phyloP scores from a whole-genome alignment of 2,329 filamentous ascomycete species.

The Colletotrichum sp. region DNA sequence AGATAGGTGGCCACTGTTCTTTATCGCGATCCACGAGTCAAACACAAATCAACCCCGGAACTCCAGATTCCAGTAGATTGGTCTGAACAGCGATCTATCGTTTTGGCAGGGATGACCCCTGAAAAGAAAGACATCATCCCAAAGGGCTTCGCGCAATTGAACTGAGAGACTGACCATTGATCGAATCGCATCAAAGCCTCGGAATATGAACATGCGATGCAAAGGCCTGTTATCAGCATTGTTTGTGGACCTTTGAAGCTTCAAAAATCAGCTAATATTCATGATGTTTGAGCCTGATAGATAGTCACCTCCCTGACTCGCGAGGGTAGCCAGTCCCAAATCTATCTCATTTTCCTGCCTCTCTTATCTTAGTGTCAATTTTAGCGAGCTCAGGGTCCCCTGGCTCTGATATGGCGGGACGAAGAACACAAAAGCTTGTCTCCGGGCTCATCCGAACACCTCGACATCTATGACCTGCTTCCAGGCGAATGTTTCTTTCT shows the following conservation, averaged over 20 bases:
- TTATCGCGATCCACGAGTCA: not conserved
- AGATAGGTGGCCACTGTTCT: not conserved
- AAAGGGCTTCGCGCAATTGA: not conserved
- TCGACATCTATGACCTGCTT: not conserved
- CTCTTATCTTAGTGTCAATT: not conserved
- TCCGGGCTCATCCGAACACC: not conserved
- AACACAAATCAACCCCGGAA: not conserved
- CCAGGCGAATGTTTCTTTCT: not conserved
- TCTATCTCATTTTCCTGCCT: not conserved
- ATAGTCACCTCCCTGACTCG: not conserved
- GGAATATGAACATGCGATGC: not conserved
- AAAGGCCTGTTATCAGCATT: not conserved
- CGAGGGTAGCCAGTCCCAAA: not conserved
- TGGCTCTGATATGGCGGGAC: not conserved
- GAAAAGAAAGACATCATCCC: accelerated
- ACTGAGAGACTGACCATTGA: not conserved
- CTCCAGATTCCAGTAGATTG: not conserved
- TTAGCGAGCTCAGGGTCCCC: not conserved
- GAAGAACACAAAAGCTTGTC: not conserved
- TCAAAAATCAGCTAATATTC: not conserved
- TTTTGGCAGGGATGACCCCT: not conserved
- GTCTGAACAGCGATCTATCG: not conserved
- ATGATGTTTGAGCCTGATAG: not conserved
- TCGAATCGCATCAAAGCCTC: not conserved
- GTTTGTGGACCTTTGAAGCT: not conserved